Base-by-base conservation (phyloP, 805 yeast species). In the Monosporozyma servazzii region DNA sequence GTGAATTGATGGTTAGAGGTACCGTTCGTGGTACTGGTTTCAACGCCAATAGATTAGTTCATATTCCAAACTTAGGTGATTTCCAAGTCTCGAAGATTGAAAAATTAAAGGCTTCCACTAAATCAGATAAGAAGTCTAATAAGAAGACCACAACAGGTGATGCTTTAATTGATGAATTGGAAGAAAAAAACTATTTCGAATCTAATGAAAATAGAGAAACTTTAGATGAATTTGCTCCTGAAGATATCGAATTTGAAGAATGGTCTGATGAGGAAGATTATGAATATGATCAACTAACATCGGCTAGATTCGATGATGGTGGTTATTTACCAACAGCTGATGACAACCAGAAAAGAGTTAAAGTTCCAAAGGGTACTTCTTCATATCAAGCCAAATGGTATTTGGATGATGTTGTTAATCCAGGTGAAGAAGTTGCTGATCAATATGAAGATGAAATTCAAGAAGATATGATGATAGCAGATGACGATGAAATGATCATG, bases 51-150 rank as follows among this genome's bases (percentile, higher is more conserved):
- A 76, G 89, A 60, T 69, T 88, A 50, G 79, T 95, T 39, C 96
- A 91, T 64, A 71, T 95, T 31, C 96, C 96, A 3, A 96, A 90
- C 1, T 74, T 76, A 54, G 99, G 99, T 17, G 98, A 93, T 67
- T 89, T 80, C 71, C 88, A 84, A 66, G 67, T 93, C 21, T 82
- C 78, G 47, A 75, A 71, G 47, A 79, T 93, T 51, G 89, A 84
- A 59, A 80, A 72, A 57, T 43, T 80, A 2, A 56, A 58, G 15
- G 56, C 61, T 1, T 68, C 72, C 31, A 51, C 59, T 13, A 65
- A 65, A 52, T 56, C 47, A 61, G 61, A 54, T 63, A 65, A 52
- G 57, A 50, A 39, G 9, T 20, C 27, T 3, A 44, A 31, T 1
- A 29, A 36, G 5, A 44, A 47, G 17, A 31, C 41, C 5, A 44